These are phyloP conservation scores for Haplosporangium gracile DNA, from an alignment of 192 early-diverging fungal genomes.

Conservation along the genomic window DNA sequence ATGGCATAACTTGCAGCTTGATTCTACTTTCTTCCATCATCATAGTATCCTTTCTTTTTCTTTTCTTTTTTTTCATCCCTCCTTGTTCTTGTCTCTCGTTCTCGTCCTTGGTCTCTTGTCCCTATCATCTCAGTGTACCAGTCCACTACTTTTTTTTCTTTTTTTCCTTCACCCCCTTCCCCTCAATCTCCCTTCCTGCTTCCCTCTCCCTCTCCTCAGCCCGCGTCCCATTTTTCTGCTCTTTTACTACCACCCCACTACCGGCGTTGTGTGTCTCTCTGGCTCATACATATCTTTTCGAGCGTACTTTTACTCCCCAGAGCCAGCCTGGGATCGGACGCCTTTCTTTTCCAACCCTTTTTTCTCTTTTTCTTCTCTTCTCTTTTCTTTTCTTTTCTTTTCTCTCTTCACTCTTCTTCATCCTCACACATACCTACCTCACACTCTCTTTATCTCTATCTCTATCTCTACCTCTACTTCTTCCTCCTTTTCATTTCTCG, in stretches of 20 bases:
- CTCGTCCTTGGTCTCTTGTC: neutral
- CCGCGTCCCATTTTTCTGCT: neutral
- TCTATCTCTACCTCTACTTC: neutral
- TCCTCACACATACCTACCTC: neutral
- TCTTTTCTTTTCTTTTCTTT: neutral
- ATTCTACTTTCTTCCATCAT: slow-evolving; percentile 7
- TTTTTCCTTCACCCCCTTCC: neutral
- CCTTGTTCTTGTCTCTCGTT: neutral
- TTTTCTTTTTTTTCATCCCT: neutral
- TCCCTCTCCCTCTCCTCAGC: neutral
- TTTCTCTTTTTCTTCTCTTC: neutral
- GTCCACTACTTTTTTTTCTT: too few relatives aligned
- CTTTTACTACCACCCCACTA: neutral
- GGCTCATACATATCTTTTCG: neutral
- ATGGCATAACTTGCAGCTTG: neutral
- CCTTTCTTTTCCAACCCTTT: neutral
- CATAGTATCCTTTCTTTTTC: neutral
- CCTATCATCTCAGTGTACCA: neutral
- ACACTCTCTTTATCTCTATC: too few relatives aligned
- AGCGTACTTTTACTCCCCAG: neutral
- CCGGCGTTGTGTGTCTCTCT: neutral
- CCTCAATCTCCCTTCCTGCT: too few relatives aligned
- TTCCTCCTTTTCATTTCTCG: neutral
- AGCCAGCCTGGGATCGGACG: slow-evolving; percentile 5
- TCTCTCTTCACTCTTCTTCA: neutral